Evolutionary conservation across 192 early-diverging fungal genomes (phyloP), one percentile per base, ranked within the genome.

Genomic region (Podila horticola): DNA sequence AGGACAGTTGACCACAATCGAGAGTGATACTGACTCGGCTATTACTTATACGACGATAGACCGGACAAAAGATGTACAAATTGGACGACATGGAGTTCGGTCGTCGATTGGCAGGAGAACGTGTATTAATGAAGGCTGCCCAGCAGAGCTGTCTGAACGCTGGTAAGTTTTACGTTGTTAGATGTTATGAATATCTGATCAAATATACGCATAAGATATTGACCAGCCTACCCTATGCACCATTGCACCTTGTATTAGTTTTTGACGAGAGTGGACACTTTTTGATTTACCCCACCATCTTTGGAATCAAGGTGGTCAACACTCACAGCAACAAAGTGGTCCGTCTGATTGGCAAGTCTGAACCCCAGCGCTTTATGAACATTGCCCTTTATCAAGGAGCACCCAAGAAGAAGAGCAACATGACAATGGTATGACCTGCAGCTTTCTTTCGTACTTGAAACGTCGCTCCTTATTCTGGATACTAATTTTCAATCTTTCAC

Each of bases 11-110:
- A 20, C 13, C n/a, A 19, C 29, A 15, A 24, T 17, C 24, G 22
- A 68, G 33, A 9, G 5, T 36, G 20, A 45, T 26, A 11, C 38
- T 63, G 31, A 13, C n/a, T 45, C 30, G 29, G 64, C 15, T 67
- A 2, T 58, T 22, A 65, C 2, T 36, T 30, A 1, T 41, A 28
- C 28, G 33, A 34, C 31, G n/a, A 34, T 83, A 89, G 88, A 93
- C 92, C 15, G 94, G 92, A 19, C 93, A 92, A 24, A 88, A 89
- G n/a, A 79, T 88, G 29, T 87, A 92, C 70, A 90, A 91, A 74
- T 74, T 98, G 49, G 98, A 99, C 82, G 95, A 95, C 67, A 99
- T 99, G 97, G 98, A 99, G 76, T 98, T 99, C 88, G 97, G 98
- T 19, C 87, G 96, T 66, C 86, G 98, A 38, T 66, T 98, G 55